phyloP scores from a whole-genome alignment of 495 filamentous ascomycete species.

The Parathielavia hyrcaniae region DNA sequence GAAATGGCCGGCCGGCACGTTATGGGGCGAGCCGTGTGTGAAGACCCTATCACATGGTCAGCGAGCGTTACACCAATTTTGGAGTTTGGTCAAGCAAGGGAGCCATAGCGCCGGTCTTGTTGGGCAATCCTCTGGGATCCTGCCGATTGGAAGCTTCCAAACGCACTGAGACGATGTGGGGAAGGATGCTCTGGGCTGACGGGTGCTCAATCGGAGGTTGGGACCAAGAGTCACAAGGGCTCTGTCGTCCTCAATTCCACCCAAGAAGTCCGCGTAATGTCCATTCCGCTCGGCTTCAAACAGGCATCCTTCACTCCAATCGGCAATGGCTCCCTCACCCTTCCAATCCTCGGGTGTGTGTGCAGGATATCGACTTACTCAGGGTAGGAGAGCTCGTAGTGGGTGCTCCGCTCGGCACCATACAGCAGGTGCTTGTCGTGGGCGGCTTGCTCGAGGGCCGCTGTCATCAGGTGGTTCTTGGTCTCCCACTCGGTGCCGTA shows the following conservation, averaged over 20 bases:
- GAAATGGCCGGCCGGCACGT: conserved; percentile 43
- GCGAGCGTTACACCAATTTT: conserved; percentile 19
- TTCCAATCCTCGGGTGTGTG: background rate
- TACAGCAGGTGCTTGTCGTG: conserved; percentile 43
- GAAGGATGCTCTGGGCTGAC: background rate
- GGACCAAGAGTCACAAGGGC: background rate
- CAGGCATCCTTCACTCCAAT: background rate
- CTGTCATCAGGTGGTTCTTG: conserved; percentile 38
- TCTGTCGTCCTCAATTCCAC: background rate
- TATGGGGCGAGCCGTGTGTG: conserved; percentile 38
- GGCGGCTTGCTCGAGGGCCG: conserved; percentile 43
- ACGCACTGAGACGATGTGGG: background rate
- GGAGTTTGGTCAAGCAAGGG: background rate
- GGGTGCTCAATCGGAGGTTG: background rate
- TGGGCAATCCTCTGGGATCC: background rate
- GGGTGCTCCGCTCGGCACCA: conserved; percentile 28
- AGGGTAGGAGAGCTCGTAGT: conserved; percentile 41
- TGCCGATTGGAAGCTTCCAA: background rate
- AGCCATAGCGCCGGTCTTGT: background rate
- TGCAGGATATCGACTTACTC: conserved; percentile 38
- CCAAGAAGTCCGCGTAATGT: background rate
- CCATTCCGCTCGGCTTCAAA: background rate
- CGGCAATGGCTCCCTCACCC: background rate
- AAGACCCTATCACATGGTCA: conserved; percentile 39
- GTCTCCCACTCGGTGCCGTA: conserved; percentile 37